These are phyloP conservation scores for Beauveria varroae DNA, from an alignment of 2,329 filamentous ascomycete species.

Conservation along the genomic window DNA sequence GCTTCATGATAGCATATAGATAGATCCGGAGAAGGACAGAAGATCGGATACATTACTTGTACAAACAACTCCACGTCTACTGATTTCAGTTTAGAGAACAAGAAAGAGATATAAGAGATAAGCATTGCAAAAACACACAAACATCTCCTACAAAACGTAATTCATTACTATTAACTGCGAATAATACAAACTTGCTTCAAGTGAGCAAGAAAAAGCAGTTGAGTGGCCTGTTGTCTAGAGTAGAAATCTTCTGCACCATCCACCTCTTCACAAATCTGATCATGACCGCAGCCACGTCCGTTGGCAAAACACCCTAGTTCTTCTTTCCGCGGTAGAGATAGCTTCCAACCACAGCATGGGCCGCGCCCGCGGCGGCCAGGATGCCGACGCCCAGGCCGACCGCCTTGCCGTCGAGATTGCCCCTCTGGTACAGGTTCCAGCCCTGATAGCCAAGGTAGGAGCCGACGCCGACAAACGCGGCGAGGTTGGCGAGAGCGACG, in stretches of 20 bases:
- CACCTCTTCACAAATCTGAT: background rate
- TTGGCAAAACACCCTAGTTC: slow-evolving; percentile 13
- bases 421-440: slow-evolving; percentile 47
- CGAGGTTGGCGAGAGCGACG: slow-evolving; percentile 39
- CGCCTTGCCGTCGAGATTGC: slow-evolving; percentile 41
- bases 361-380: slow-evolving; percentile 39
- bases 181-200: slow-evolving; percentile 2
- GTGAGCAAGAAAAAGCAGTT: background rate
- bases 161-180: slow-evolving; percentile 3
- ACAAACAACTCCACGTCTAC: slow-evolving; percentile 10
- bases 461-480: slow-evolving; percentile 44
- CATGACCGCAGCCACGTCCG: background rate
- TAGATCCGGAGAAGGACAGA: background rate
- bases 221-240: background rate
- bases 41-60: slow-evolving; percentile 8
- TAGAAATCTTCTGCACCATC: background rate
- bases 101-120: background rate
- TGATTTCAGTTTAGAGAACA: background rate
- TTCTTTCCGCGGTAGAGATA: slow-evolving; percentile 36
- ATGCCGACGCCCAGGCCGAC: slow-evolving; percentile 45
- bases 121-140: background rate
- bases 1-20: slow-evolving; percentile 9
- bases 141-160: background rate
- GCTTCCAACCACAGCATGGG: slow-evolving; percentile 42
- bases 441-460: slow-evolving; percentile 48